These are phyloP conservation scores for Vitellaria paradoxa DNA, from an alignment of 179 eudicot species.

Conservation along the genomic window DNA sequence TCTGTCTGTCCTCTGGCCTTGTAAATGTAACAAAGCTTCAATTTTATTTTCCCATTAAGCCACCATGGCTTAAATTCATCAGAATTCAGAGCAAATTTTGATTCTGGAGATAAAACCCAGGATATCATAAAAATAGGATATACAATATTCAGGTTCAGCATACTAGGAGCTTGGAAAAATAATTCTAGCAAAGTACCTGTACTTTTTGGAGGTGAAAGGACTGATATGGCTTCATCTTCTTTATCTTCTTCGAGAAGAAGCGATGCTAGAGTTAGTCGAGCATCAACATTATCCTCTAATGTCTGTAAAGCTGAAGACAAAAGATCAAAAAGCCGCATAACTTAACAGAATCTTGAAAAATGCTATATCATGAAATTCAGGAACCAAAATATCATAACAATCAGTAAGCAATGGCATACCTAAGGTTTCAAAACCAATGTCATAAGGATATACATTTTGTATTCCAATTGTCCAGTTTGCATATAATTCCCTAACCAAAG, in stretches of 20 bases:
- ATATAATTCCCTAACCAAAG: neutral
- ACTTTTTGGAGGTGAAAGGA: constrained; percentile 42
- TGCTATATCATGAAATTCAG: neutral
- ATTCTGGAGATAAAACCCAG: constrained; percentile 27
- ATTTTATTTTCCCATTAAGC: constrained; percentile 68
- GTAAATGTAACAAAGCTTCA: constrained; percentile 69
- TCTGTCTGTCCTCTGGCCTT: constrained; percentile 56
- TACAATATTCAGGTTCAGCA: constrained; percentile 5
- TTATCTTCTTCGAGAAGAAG: constrained; percentile 52
- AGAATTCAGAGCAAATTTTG: constrained; percentile 26
- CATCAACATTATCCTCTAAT: constrained; percentile 51
- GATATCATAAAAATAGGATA: neutral
- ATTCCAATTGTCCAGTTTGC: neutral
- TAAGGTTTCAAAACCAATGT: neutral
- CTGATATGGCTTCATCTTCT: constrained; percentile 54
- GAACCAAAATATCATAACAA: neutral
- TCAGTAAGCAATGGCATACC: neutral
- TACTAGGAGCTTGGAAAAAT: constrained; percentile 2
- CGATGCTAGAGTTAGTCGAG: constrained; percentile 53
- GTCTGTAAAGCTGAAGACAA: constrained; percentile 55
- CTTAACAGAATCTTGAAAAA: neutral
- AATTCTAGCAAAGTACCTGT: constrained; percentile 25
- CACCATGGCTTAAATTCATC: constrained; percentile 64
- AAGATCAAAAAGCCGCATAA: constrained; percentile 17
- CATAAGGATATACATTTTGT: neutral